Evolutionary conservation across 1,284 basidiomycete genomes (phyloP).

Genomic region (Hemileia vastatrix): DNA sequence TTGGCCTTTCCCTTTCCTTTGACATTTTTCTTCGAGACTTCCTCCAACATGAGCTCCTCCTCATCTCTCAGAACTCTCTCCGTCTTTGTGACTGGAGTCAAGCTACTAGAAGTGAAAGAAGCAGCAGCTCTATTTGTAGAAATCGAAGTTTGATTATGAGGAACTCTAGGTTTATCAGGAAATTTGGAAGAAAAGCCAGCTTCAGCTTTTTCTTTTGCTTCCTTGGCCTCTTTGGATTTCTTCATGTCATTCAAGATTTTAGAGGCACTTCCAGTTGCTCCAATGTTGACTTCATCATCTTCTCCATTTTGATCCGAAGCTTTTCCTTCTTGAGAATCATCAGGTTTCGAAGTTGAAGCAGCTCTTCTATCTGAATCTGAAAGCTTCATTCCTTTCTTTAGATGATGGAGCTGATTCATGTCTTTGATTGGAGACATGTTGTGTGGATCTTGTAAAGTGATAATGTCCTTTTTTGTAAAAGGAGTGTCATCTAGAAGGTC

Average conservation of each 20-base stretch:
- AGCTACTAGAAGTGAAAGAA: conserved; percentile 35
- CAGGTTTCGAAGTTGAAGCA: not conserved
- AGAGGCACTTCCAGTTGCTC: conserved; percentile 32
- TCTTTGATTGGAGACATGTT: conserved; percentile 19
- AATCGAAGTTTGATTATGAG: conserved; percentile 19
- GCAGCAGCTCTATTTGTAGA: conserved; percentile 37
- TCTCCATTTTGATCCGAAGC: conserved; percentile 12
- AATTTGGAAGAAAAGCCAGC: conserved; percentile 18
- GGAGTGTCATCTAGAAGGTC: too few species aligned
- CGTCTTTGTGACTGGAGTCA: conserved; percentile 38
- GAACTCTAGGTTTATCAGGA: conserved; percentile 23
- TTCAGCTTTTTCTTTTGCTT: not conserved
- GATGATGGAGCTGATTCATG: conserved; percentile 28
- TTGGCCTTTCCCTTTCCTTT: too few species aligned
- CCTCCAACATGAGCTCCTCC: too few species aligned
- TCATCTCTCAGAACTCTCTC: conserved; percentile 33
- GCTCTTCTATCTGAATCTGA: conserved; percentile 29
- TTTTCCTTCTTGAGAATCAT: not conserved
- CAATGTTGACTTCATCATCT: conserved; percentile 31
- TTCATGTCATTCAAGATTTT: conserved; percentile 26
- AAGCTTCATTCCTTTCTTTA: conserved; percentile 30
- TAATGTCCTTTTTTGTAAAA: conserved; percentile 34
- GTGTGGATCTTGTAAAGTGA: conserved; percentile 39
- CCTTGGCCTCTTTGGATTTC: not conserved
- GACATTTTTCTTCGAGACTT: too few species aligned